Evolutionary conservation across 345 rosid species (phyloP).

Genomic region (Garcia nutans): DNA sequence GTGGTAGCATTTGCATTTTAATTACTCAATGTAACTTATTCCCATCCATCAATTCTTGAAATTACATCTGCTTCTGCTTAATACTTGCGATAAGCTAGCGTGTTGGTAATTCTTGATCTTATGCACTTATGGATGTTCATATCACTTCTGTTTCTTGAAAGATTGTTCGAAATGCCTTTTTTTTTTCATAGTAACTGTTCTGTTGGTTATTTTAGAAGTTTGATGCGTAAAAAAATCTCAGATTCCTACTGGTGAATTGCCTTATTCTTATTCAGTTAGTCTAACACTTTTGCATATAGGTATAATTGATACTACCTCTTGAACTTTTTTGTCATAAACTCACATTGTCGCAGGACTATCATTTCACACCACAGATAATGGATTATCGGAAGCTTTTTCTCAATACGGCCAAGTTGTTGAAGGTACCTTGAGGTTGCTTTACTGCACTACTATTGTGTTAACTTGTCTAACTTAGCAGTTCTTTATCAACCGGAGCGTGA

Average conservation of each 20-base stretch:
- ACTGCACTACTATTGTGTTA: too few species aligned
- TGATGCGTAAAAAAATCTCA: too few species aligned
- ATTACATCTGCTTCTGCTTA: neutral
- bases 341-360: constrained; percentile 56
- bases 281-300: neutral
- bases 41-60: neutral
- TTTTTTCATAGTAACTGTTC: too few species aligned
- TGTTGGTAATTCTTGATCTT: neutral
- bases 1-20: neutral
- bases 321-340: neutral
- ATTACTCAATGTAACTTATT: neutral
- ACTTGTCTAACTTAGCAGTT: neutral
- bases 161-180: neutral
- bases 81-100: neutral
- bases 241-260: neutral
- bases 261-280: neutral
- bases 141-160: neutral
- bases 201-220: too few species aligned
- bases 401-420: constrained; percentile 84
- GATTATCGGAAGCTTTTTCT: constrained; percentile 69
- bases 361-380: constrained; percentile 61
- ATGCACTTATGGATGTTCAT: too few species aligned
- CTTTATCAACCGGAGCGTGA: neutral
- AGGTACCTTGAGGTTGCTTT: constrained; percentile 37
- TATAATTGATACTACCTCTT: neutral